These are phyloP conservation scores for Orbilia brochopaga DNA, from an alignment of 2,329 filamentous ascomycete species.

Conservation along the genomic window DNA sequence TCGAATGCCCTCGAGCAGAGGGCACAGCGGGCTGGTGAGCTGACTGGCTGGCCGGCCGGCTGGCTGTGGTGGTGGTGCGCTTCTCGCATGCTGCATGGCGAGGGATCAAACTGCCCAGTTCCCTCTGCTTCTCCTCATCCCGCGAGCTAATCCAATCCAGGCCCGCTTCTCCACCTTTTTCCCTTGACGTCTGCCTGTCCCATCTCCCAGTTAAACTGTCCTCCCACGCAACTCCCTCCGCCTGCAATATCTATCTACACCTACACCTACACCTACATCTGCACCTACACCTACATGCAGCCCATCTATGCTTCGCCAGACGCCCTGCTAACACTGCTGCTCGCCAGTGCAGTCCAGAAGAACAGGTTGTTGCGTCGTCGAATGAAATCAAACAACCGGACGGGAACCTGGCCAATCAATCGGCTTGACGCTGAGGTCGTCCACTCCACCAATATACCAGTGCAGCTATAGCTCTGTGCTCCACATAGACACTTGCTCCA, in stretches of 20 bases:
- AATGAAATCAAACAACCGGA: constrained; percentile 18
- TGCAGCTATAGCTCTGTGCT: not conserved
- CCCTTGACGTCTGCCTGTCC: constrained; percentile 36
- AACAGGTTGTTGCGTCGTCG: constrained; percentile 30
- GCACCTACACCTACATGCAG: constrained; percentile 6
- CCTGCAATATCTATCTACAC: constrained; percentile 10
- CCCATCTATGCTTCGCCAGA: constrained; percentile 13
- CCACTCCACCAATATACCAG: constrained; percentile 13
- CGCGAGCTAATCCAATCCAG: constrained; percentile 41
- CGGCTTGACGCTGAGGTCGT: constrained; percentile 45
- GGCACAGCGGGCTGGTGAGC: not conserved
- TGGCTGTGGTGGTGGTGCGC: constrained; percentile 3
- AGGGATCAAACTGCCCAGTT: constrained; percentile 11
- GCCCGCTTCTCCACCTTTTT: constrained; percentile 40
- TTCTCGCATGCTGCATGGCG: constrained; percentile 1
- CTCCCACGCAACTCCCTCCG: not conserved
- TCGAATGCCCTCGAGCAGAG: not conserved
- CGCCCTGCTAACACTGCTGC: constrained; percentile 6
- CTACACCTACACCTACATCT: no score
- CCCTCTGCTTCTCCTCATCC: constrained; percentile 39
- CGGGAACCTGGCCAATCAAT: constrained; percentile 33
- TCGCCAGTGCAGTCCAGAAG: not conserved
- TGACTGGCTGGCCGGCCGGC: not conserved
- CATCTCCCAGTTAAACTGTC: constrained; percentile 3
- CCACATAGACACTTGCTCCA: constrained; percentile 11